These are phyloP conservation scores for Cladosporium sp. DNA, from an alignment of 2,329 filamentous ascomycete genomes.

Conservation along the genomic window DNA sequence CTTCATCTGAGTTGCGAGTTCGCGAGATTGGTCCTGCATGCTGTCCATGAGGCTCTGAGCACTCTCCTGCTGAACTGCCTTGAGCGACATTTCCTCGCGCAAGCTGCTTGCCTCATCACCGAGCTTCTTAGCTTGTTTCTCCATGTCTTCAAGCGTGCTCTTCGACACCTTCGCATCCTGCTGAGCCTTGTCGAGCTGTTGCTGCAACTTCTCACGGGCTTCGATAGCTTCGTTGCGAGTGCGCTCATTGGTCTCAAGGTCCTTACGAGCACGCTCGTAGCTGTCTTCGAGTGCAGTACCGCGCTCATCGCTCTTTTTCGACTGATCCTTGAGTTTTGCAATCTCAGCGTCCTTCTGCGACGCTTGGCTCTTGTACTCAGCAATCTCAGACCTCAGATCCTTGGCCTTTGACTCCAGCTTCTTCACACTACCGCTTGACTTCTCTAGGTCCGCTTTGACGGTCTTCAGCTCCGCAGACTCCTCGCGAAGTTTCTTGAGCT, in stretches of 20 bases:
- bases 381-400: constrained; percentile 72
- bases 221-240: constrained; percentile 76
- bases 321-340: constrained; percentile 70
- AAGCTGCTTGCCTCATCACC: constrained; percentile 63
- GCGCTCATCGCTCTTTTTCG: constrained; percentile 68
- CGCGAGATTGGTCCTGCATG: constrained; percentile 87
- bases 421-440: constrained; percentile 60
- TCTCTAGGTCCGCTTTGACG: constrained; percentile 69
- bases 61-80: constrained; percentile 78
- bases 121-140: constrained; percentile 67
- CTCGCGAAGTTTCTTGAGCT: constrained; percentile 72
- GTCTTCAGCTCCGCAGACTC: constrained; percentile 72
- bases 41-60: constrained; percentile 82
- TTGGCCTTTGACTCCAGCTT: constrained; percentile 78
- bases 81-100: constrained; percentile 77
- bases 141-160: constrained; percentile 65
- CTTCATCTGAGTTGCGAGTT: constrained; percentile 86
- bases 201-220: constrained; percentile 64
- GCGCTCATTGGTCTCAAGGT: constrained; percentile 71
- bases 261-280: constrained; percentile 67
- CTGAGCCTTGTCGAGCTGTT: constrained; percentile 67
- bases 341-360: constrained; percentile 75
- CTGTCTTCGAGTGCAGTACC: constrained; percentile 75
- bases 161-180: constrained; percentile 60
- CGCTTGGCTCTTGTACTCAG: constrained; percentile 63